phyloP scores from a whole-genome alignment of 2,329 filamentous ascomycete species.

The Fusarium lateritium region DNA sequence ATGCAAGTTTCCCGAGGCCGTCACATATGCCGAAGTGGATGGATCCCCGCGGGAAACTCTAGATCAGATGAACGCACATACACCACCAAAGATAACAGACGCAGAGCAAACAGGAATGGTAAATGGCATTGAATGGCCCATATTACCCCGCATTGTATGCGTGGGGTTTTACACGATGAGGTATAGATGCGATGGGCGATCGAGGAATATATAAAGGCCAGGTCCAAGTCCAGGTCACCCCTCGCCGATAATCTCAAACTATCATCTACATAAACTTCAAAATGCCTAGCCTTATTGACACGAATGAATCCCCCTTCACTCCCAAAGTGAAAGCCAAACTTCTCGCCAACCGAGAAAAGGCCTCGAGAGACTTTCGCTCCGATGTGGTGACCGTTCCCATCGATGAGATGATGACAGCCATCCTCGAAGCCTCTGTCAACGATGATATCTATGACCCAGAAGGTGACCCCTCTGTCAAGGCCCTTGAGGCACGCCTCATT shows the following conservation, averaged over 20 bases:
- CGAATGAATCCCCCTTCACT: conserved; percentile 29
- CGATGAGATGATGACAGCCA: conserved; percentile 49
- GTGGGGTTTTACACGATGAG: neutral
- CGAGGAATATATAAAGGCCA: neutral
- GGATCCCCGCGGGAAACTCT: conserved; percentile 29
- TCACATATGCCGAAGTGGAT: neutral
- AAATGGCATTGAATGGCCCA: too few species aligned
- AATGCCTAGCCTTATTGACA: conserved; percentile 22
- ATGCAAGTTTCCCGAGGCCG: neutral
- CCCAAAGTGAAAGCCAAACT: conserved; percentile 31
- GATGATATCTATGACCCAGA: conserved; percentile 50
- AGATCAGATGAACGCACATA: conserved; percentile 5
- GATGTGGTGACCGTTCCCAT: conserved; percentile 50
- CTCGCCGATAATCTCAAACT: neutral
- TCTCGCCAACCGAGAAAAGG: conserved; percentile 29
- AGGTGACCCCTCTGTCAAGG: conserved; percentile 48
- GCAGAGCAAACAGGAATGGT: neutral
- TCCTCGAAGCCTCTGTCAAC: conserved; percentile 48
- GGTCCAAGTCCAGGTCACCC: neutral
- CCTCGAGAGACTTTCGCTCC: conserved; percentile 48
- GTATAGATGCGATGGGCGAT: neutral
- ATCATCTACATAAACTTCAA: neutral
- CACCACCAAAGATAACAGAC: conserved; percentile 16
- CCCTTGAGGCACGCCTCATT: conserved; percentile 41
- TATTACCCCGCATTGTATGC: conserved; percentile 5